Evolutionary conservation across 2,329 filamentous ascomycete species (phyloP).

Genomic region (Aspergillus fumigatus): DNA sequence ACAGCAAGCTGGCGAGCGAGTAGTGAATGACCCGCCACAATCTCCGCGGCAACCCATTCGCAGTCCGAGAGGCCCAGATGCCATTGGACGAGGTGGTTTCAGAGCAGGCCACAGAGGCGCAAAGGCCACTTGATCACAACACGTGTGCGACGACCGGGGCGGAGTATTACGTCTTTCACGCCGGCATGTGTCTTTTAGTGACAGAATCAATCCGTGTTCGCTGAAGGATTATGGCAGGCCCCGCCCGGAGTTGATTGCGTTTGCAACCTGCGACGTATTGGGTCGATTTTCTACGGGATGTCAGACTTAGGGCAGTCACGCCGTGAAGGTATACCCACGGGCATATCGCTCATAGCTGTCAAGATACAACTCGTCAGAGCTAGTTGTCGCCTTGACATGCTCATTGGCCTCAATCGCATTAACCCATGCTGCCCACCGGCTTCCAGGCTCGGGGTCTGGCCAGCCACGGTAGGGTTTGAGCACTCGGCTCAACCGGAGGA

Average conservation of each 20-base stretch:
- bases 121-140: slow-evolving; percentile 24
- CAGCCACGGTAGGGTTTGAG: slow-evolving; percentile 62
- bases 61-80: slow-evolving; percentile 72
- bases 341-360: slow-evolving; percentile 63
- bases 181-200: not conserved
- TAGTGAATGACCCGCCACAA: slow-evolving; percentile 30
- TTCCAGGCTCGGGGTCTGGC: slow-evolving; percentile 59
- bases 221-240: slow-evolving; percentile 43
- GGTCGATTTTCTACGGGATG: slow-evolving; percentile 51
- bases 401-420: slow-evolving; percentile 62
- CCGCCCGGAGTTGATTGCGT: slow-evolving; percentile 56
- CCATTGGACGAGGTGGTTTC: slow-evolving; percentile 70
- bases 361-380: slow-evolving; percentile 60
- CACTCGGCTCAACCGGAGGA: slow-evolving; percentile 63
- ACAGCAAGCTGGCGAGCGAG: slow-evolving; percentile 32
- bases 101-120: slow-evolving; percentile 66
- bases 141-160: not conserved
- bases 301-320: slow-evolving; percentile 1
- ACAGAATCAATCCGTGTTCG: not conserved
- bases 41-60: slow-evolving; percentile 60
- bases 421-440: slow-evolving; percentile 66
- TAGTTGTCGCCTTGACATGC: slow-evolving; percentile 63
- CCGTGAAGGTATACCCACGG: slow-evolving; percentile 36
- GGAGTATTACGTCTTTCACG: not conserved
- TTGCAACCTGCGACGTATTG: slow-evolving; percentile 54